phyloP scores from a whole-genome alignment of 306 rosid genomes.

The Herpetospermum pedunculosum region DNA sequence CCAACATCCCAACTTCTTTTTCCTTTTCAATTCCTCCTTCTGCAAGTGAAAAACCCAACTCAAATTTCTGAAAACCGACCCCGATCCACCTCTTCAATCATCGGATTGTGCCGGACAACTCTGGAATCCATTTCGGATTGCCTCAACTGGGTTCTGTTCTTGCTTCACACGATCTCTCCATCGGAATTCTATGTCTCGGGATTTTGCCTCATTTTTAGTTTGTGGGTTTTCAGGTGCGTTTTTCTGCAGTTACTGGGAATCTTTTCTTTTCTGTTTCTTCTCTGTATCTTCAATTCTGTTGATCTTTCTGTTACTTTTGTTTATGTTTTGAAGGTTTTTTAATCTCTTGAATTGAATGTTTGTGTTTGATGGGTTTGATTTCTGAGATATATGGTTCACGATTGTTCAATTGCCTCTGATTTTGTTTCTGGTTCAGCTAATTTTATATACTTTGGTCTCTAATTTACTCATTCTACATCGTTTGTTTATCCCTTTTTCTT shows the following conservation, averaged over 20 bases:
- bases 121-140: too few relatives aligned
- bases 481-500: background rate
- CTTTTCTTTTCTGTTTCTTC: background rate
- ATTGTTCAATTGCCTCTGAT: background rate
- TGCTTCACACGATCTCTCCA: conserved; percentile 4
- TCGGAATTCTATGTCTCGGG: conserved; percentile 20
- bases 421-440: background rate
- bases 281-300: background rate
- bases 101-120: too few relatives aligned
- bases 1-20: background rate
- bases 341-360: too few relatives aligned
- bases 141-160: background rate
- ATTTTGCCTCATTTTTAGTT: conserved; percentile 15
- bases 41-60: background rate
- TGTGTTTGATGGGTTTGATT: background rate
- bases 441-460: background rate
- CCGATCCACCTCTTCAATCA: background rate
- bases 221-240: conserved; percentile 25
- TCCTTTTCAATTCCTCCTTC: background rate
- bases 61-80: background rate
- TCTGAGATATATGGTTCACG: background rate
- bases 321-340: background rate
- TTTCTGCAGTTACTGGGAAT: background rate
- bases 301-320: background rate
- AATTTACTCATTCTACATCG: background rate